Percentiles rank a stretch among this genome's conserved stretches.
These are phyloP conservation scores for Psilocybe mexicana DNA, from an alignment of 1,284 basidiomycete species.

Conservation along the genomic window DNA sequence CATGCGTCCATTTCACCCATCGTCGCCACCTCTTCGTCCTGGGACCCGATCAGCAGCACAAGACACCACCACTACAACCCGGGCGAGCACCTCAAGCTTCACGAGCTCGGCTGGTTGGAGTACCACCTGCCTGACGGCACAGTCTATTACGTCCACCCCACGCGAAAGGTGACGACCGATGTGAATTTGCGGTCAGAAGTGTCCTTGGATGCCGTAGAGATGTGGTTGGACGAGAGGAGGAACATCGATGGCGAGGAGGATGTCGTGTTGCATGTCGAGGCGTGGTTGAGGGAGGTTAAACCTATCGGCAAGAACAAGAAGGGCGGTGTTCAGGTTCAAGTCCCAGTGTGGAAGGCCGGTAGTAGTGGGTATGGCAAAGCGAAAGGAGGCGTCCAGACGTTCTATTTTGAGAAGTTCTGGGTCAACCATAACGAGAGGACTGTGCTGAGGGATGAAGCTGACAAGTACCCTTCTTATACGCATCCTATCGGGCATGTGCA, in stretches of 20 bases:
- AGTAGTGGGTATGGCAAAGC: slow-evolving; percentile 27
- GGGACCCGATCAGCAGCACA: slow-evolving; percentile 4
- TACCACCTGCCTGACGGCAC: slow-evolving; percentile 67
- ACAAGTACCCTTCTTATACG: slow-evolving; percentile 15
- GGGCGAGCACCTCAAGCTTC: slow-evolving; percentile 29
- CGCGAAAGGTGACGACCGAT: slow-evolving; percentile 61
- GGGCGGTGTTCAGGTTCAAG: slow-evolving; percentile 43
- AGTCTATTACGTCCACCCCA: slow-evolving; percentile 65
- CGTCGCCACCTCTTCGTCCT: slow-evolving; percentile 7
- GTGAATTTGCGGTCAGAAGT: slow-evolving; percentile 55
- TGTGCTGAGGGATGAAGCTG: slow-evolving; percentile 48
- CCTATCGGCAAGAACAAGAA: slow-evolving; percentile 25
- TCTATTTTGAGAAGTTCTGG: slow-evolving; percentile 52
- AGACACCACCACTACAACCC: slow-evolving; percentile 4
- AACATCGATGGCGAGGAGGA: slow-evolving; percentile 20
- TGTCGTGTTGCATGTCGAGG: slow-evolving; percentile 36
- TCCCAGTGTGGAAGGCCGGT: neutral
- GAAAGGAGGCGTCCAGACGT: slow-evolving; percentile 24
- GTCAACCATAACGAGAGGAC: slow-evolving; percentile 62
- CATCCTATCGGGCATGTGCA: slow-evolving; percentile 7
- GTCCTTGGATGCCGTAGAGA: slow-evolving; percentile 49
- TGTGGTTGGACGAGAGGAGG: slow-evolving; percentile 44
- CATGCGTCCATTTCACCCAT: slow-evolving; percentile 13
- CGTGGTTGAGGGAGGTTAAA: slow-evolving; percentile 51
- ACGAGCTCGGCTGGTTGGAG: slow-evolving; percentile 58